These are phyloP conservation scores for Pogostemon cablin DNA, from an alignment of 257 asterid genomes.

Conservation along the genomic window DNA sequence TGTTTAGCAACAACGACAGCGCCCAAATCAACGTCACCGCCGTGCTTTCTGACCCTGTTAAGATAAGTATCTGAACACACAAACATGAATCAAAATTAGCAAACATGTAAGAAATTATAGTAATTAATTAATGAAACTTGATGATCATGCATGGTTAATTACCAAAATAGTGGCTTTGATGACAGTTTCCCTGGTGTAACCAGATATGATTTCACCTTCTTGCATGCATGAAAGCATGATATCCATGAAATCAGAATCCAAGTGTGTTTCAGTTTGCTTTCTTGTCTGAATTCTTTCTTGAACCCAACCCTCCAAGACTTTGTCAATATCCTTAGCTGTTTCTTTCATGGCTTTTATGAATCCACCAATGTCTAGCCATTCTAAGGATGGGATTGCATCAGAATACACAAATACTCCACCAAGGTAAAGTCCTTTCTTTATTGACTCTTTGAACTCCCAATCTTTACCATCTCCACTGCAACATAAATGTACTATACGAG, in stretches of 20 bases:
- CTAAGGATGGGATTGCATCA: constrained; percentile 54
- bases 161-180: constrained; percentile 64
- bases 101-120: no score
- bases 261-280: neutral
- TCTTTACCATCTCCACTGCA: constrained; percentile 27
- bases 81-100: no score
- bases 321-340: constrained; percentile 41
- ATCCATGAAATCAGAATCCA: neutral
- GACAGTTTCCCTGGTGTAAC: constrained; percentile 41
- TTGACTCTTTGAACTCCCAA: constrained; percentile 38
- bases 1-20: constrained; percentile 52
- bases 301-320: constrained; percentile 51
- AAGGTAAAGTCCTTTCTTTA: constrained; percentile 44
- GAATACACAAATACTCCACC: constrained; percentile 58
- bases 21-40: constrained; percentile 61
- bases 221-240: constrained; percentile 49
- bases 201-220: constrained; percentile 33
- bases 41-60: constrained; percentile 63
- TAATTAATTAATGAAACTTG: no score
- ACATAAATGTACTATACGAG: neutral
- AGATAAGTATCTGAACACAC: constrained; percentile 41
- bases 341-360: constrained; percentile 51
- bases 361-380: constrained; percentile 69
- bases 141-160: neutral
- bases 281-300: constrained; percentile 41